Evolutionary conservation across 768 basidiomycete genomes (phyloP), one percentile per base, ranked within the genome.

Genomic region (Tylopilus rubrobrunneus): DNA sequence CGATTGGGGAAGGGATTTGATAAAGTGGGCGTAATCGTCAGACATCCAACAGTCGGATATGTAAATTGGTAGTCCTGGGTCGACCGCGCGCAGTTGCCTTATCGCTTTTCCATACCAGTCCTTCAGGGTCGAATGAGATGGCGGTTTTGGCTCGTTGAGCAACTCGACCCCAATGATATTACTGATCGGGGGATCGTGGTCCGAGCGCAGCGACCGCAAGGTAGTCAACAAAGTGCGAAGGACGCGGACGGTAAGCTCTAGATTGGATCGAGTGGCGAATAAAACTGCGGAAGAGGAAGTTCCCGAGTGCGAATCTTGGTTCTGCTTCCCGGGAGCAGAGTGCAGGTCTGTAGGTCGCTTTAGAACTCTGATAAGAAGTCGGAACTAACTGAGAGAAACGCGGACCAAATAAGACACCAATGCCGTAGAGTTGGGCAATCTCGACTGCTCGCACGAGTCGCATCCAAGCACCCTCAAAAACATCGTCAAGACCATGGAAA

Each of bases 41-140:
- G 83, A 76, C 62, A 80, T 76, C 90, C 90, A 94, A 42, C 84
- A 83, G 61, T 94, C 91, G 5, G 80, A 76, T 46, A 92, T 72
- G 68, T 89, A 88, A 10, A 92, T 64, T 2, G 91, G 88, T 21
- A 92, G 74, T 3, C 72, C 70, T 0, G 78, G 67, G 49, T 83
- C 79, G 49, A 85, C 64, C 0, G 64, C 49, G 11, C 81, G 80
- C 1, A 92, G 58, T 3, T 75, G 74, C 15, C 69, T 66, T 56
- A 90, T 81, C 2, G 83, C 80, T 5, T 72, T 64, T 21, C 68
- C 62, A 63, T 92, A 92, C 86, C 87, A 92, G 28, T 66, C 62
- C 58, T 81, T 75, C 8, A 92, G 73, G 4, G 68, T 66, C 29
- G 67, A 52, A 61, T 85, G 82, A 10, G 73, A 74, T 0, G 75